Evolutionary conservation across 1,139 yeast species (phyloP).

Genomic region (Candida tetrigidarum): DNA sequence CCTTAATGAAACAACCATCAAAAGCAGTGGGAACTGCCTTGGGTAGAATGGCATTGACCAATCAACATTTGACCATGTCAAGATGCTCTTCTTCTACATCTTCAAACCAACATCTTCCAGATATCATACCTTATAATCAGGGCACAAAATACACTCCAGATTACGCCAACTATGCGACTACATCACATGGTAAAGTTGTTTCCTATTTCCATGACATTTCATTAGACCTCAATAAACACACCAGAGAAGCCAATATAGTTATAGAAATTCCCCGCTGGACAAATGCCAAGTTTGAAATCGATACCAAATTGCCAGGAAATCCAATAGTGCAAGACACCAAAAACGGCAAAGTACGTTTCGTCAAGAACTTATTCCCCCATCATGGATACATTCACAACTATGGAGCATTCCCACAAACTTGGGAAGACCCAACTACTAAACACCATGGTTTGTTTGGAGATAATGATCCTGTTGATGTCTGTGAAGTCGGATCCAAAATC

Average conservation of each 20-base stretch:
- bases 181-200: constrained; percentile 58
- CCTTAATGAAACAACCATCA: constrained; percentile 4
- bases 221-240: constrained; percentile 62
- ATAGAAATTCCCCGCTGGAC: constrained; percentile 94
- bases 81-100: constrained; percentile 14
- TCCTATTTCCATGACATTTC: constrained; percentile 84
- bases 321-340: constrained; percentile 88
- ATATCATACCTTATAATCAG: constrained; percentile 21
- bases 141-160: constrained; percentile 41
- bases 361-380: constrained; percentile 86
- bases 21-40: constrained; percentile 18
- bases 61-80: constrained; percentile 23
- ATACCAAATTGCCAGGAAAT: constrained; percentile 65
- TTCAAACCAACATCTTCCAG: constrained; percentile 12
- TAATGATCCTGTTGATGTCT: constrained; percentile 89
- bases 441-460: constrained; percentile 82
- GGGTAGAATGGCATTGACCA: constrained; percentile 24
- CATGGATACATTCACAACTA: constrained; percentile 92
- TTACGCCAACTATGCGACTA: constrained; percentile 52
- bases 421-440: constrained; percentile 81
- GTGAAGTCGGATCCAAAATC: constrained; percentile 82
- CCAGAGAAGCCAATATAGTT: constrained; percentile 78
- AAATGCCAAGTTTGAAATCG: constrained; percentile 86
- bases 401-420: constrained; percentile 94
- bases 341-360: constrained; percentile 82